These are phyloP conservation scores for Adansonia gregorii DNA, from an alignment of 441 rosid genomes.

Conservation along the genomic window DNA sequence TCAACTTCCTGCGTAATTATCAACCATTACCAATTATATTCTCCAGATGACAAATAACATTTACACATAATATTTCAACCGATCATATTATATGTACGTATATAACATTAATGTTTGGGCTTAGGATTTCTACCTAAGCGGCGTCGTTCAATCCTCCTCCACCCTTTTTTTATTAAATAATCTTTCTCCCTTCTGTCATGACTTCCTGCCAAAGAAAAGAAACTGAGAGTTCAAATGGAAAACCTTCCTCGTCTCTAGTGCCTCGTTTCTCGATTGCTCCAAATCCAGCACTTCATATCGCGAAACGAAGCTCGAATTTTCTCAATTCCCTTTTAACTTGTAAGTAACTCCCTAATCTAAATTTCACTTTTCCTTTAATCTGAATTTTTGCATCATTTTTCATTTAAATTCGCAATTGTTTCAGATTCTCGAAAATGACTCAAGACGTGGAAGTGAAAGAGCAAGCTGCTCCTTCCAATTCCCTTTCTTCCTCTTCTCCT, in stretches of 20 bases:
- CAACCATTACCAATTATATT: too few species aligned
- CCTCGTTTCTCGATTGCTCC: not conserved
- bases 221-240: not conserved
- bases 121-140: not conserved
- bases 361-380: not conserved
- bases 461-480: slow-evolving; percentile 43
- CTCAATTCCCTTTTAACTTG: not conserved
- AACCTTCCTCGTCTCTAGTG: not conserved
- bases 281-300: not conserved
- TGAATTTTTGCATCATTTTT: not conserved
- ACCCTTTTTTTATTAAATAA: not conserved
- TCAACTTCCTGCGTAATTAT: too few species aligned
- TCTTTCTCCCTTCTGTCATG: not conserved
- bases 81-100: too few species aligned
- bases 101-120: not conserved
- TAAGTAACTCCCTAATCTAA: not conserved
- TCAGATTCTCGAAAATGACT: slow-evolving; percentile 38
- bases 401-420: not conserved
- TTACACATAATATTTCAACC: too few species aligned
- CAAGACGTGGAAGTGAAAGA: slow-evolving; percentile 67
- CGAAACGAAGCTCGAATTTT: slow-evolving; percentile 1
- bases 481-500: slow-evolving; percentile 40
- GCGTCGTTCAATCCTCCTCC: not conserved
- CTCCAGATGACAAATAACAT: too few species aligned
- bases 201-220: not conserved